Base-by-base conservation (phyloP, 2,329 filamentous ascomycete genomes). In the Penicillium hesseltinei region DNA sequence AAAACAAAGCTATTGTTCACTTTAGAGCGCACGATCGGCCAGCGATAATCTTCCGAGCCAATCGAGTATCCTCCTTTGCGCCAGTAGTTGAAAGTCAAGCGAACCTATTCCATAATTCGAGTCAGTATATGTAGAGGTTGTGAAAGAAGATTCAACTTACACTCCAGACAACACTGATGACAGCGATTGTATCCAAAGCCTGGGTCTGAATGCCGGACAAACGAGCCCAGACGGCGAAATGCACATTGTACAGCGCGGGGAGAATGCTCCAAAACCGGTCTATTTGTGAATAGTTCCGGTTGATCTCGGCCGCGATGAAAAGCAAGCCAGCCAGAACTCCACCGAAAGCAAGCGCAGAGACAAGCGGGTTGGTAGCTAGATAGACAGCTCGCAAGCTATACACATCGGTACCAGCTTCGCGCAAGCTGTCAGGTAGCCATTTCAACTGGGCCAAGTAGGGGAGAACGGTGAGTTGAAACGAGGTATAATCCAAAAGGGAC, bases 31-130 rank as follows among this genome's bases (percentile, higher is more conserved):
- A 97, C 79, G 54, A 92, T 86, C 56, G 82, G 81, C 93, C 94
- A 99, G 77, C 94, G 85, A 74, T 99, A 99, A 75, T 99, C 94
- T 75, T 99, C 93, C 17, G 89, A 92, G 38, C 94, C 93, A 62
- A 92, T 81, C 17, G 82, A 79, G 73, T 99, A 99, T 25, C 94
- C 94, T 39, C 94, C 94, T 74, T 91, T 96, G 57, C 94, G 88
- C 88, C 90, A 96, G 78, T 97, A 99, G 77, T 99, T 99, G 81
- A 85, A 97, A 3, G 93, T 97, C 75, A 99, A 79, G 11, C 94
- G 89, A 57, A 78, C 72, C 90, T 92, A 64, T 46, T 71, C 68
- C 51, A 58, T 42, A 23, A 49, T 51, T 51, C 35, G 11, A 42
- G 11, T 38, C 27, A 44, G 47, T 25, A 35, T 21, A 48, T 48